Conservation (phyloP, 805 yeast species). For the Spencermartinsiella europaea region DNA sequence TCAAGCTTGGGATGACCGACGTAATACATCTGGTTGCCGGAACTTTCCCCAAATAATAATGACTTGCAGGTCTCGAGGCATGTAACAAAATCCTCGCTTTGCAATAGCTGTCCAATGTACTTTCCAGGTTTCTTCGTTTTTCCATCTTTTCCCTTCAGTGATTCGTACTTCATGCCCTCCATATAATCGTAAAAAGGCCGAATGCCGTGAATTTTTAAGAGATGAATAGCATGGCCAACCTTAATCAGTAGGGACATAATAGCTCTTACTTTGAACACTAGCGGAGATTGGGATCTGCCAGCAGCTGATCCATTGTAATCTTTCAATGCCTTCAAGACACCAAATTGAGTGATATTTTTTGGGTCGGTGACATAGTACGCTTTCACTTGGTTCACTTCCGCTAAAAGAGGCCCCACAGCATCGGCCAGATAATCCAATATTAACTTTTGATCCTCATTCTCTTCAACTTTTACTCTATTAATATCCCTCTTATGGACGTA, state of each 20-base stretch:
- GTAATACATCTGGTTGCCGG: slow-evolving; percentile 20
- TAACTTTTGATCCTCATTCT: slow-evolving; percentile 50
- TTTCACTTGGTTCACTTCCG: slow-evolving; percentile 57
- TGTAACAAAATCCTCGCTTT: slow-evolving; percentile 42
- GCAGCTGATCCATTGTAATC: slow-evolving; percentile 29
- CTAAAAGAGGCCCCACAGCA: slow-evolving; percentile 63
- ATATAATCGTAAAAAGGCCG: slow-evolving; percentile 64
- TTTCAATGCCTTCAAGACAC: slow-evolving; percentile 64
- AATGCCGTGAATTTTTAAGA: slow-evolving; percentile 75
- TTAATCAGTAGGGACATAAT: slow-evolving; percentile 54
- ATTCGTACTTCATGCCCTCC: slow-evolving; percentile 43
- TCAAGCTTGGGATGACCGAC: slow-evolving; percentile 72
- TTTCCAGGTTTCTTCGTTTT: slow-evolving; percentile 42
- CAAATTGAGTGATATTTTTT: slow-evolving; percentile 59
- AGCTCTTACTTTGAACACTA: slow-evolving; percentile 24
- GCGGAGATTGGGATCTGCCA: slow-evolving; percentile 18
- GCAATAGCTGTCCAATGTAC: slow-evolving; percentile 60
- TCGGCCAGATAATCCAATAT: slow-evolving; percentile 50
- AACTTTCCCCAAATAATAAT: slow-evolving; percentile 34
- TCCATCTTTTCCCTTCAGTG: slow-evolving; percentile 11
- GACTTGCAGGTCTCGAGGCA: slow-evolving; percentile 44
- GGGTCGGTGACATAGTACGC: slow-evolving; percentile 67
- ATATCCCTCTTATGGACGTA: slow-evolving; percentile 69
- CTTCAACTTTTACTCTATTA: slow-evolving; percentile 52
- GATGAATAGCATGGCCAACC: slow-evolving; percentile 51